Evolutionary conservation across 768 basidiomycete genomes (phyloP), one percentile per base, ranked within the genome.

Genomic region (Leccinum truebloodii): DNA sequence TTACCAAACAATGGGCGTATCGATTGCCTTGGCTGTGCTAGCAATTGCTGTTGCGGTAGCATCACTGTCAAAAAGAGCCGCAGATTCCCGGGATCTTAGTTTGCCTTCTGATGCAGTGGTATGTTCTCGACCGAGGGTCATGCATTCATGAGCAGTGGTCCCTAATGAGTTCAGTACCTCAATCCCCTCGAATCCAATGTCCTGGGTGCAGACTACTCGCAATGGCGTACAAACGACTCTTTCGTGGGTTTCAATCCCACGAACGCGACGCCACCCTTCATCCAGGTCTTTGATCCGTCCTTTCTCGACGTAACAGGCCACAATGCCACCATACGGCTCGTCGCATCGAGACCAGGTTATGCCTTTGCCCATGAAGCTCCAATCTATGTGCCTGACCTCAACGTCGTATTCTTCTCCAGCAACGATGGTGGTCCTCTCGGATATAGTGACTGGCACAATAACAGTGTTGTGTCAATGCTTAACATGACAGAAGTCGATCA

Each of bases 311-410:
- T 91, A 57, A 80, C 90, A 3, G 90, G 90, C 1, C 61, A 69
- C 9, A 75, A 76, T 35, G 84, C 90, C 9, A 80, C 80, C 0
- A 80, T 93, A 56, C 80, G 82, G 10, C 73, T 83, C 56, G 81
- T 94, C 41, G 85, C 86, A 0, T 81, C 83, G 8, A 86, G 86
- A 60, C 79, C 81, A 10, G 82, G 79, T 7, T 87, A 86, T 71
- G 87, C 87, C 1, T 85, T 92, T 63, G 89, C 90, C 13, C 90
- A 93, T 66, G 92, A 93, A 73, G 92, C 88, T 3, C 89, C 88
- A 0, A 77, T 92, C 1, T 91, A 85, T 71, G 77, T 83, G 24
- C 74, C 84, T 3, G 78, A 77, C 35, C 86, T 85, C 24, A 82
- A 92, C 65, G 83, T 87, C 59, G 77, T 94, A 4, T 87, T 85